Percentiles rank a stretch among this genome's conserved stretches.
Evolutionary conservation across 1,284 basidiomycete species (phyloP).

Genomic region (Boletus sp.): DNA sequence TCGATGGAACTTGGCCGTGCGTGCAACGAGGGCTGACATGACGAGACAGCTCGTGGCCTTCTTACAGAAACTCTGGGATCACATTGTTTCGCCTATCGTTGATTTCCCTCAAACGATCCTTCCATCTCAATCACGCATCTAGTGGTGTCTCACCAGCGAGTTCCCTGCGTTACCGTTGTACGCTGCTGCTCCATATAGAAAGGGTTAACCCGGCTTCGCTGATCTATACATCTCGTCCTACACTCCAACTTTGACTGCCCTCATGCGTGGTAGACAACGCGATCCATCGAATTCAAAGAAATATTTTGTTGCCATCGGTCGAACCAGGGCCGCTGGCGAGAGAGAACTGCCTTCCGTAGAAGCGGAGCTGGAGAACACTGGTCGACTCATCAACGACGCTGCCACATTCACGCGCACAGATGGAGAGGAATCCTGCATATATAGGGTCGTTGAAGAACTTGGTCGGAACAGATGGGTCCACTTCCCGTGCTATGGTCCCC

Average conservation of each 20-base stretch:
- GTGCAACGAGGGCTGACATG: not conserved
- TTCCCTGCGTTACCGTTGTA: too few relatives aligned
- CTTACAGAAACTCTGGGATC: not conserved
- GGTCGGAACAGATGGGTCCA: too few relatives aligned
- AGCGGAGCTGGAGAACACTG: too few relatives aligned
- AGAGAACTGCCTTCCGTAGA: too few relatives aligned
- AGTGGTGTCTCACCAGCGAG: too few relatives aligned
- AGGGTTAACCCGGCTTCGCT: too few relatives aligned
- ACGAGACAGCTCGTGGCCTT: not conserved
- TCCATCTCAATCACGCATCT: not conserved
- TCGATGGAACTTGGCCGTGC: not conserved
- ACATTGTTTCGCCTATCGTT: not conserved
- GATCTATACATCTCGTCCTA: not conserved
- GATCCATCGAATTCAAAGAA: too few relatives aligned
- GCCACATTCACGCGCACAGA: not conserved
- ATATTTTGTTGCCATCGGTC: too few relatives aligned
- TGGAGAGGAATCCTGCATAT: not conserved
- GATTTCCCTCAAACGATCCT: not conserved
- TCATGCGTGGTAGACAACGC: too few relatives aligned
- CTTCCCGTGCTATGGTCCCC: too few relatives aligned
- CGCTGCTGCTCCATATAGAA: too few relatives aligned
- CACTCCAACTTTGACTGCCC: not conserved
- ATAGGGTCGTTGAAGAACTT: not conserved
- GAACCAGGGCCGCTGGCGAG: too few relatives aligned
- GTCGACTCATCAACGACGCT: not conserved